Base-by-base conservation (phyloP, 768 basidiomycete genomes). In the Melanogaster broomeanus region DNA sequence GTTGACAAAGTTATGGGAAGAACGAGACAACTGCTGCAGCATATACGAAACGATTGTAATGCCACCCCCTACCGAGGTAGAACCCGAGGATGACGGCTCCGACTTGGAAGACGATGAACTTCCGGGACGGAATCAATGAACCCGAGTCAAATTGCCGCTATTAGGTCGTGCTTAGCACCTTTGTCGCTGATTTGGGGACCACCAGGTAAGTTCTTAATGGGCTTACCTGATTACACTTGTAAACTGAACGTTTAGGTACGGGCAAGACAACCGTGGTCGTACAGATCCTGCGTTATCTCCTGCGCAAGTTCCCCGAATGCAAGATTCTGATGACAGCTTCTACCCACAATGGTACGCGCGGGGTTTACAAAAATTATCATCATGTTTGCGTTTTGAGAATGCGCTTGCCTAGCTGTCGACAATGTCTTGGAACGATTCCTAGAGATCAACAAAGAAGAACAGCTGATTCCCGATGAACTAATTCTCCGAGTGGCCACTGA, bases 201-300 rank as follows among this genome's bases (percentile, higher is more conserved):
- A 9, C 85, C 85, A 54, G 83, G 85, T 81, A 37, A 33, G 48
- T 38, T 37, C 25, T 1, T 46, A 2, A 34, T 8, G 9, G 35
- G n/a, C 9, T 34, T 11, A 34, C 33, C 13, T 15, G 24, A 34
- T n/a, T 4, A 22, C 12, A n/a, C 31, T 11, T 3, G 38, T 33
- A 3, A 28, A 16, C 41, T 31, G 27, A 28, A n/a, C 19, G 30
- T 9, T 5, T 44, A 86, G 85, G 85, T 0, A 88, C 85, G 0
- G 85, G 86, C 31, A 88, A 87, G 63, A 87, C 85, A 0, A 86
- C 84, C 0, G 85, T 87, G 1, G 83, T 87, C 6, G 76, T 87
- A 3, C 76, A 83, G 53, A 83, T 86, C 25, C 71, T 87, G 15
- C 69, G 71, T 19, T 72, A 71, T 43, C 63, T 81, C 47, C 53